Base-by-base conservation (phyloP, 495 filamentous ascomycete genomes). In the Oidiodendron maius region DNA sequence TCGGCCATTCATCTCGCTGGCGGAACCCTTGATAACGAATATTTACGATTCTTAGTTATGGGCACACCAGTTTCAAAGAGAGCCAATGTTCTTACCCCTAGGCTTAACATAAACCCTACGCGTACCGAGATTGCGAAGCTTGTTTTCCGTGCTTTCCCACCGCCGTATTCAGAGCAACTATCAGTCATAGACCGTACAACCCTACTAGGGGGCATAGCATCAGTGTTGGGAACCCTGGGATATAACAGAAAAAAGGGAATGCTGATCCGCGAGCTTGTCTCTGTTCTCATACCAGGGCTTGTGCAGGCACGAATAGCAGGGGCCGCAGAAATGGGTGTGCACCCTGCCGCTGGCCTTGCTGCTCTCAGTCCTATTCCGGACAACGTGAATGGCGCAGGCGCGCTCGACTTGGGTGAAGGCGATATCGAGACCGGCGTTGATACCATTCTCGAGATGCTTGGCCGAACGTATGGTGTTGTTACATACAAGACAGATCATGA, bases 291-390 rank as follows among this genome's bases (percentile, higher is more conserved):
- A 44, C 85, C 84, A 46, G 87, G 83, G 1, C 70, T 98, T 23
- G 83, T 95, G n/a, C 87, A 95, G 63, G 94, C 94, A 13, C 75
- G 93, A 32, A 96, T 94, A 46, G 75, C 89, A 46, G 89, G 90
- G 25, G 94, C 93, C 44, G 93, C 94, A 16, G 93, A 96, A 55
- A 84, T 91, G 48, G 93, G 94, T 3, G 84, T 98, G 37, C 93
- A 97, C 64, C 94, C 94, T 38, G 90, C 89, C 21, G 89, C 93
- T 18, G 89, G 86, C 1, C 65, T 94, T 34, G 78, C 82, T 11
- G 81, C 82, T 51, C 65, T 90, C 18, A 74, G 71, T 40, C 58
- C 67, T 17, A 60, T 65, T 2, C 69, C 69, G 35, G 70, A 68
- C 9, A 65, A 65, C 20, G 55, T 57, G 3, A 71, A 66, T 46